Evolutionary conservation across 805 yeast species (phyloP).

Genomic region (Priceomyces castillae): DNA sequence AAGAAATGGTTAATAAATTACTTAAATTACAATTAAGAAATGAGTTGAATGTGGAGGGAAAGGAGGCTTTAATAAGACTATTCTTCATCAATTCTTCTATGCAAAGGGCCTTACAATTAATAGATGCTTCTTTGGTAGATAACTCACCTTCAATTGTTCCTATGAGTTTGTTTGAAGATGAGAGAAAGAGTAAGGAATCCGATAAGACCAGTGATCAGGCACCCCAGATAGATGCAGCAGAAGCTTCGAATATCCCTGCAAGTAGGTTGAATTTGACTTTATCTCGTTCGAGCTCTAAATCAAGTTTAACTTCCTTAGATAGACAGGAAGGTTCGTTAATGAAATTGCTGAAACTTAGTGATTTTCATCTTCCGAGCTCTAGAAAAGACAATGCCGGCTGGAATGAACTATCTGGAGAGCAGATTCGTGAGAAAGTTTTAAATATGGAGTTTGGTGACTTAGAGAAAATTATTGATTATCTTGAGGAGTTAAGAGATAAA

Average conservation of each 20-base stretch:
- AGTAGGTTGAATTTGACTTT: conserved; percentile 14
- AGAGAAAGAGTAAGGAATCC: conserved; percentile 9
- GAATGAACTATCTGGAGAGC: conserved; percentile 33
- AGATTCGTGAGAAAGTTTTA: conserved; percentile 32
- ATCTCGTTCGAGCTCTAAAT: conserved; percentile 27
- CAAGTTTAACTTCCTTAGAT: conserved; percentile 33
- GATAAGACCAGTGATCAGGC: conserved; percentile 5
- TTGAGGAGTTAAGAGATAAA: conserved; percentile 27
- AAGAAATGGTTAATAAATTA: conserved; percentile 45
- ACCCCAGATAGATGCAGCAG: neutral
- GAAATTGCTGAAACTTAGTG: conserved; percentile 31
- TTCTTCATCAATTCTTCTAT: conserved; percentile 69
- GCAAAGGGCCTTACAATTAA: conserved; percentile 49
- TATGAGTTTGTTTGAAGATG: conserved; percentile 18
- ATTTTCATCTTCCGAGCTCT: conserved; percentile 13
- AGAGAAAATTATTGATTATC: conserved; percentile 31
- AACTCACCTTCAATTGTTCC: conserved; percentile 6
- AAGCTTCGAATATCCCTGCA: conserved; percentile 1
- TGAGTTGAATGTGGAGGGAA: conserved; percentile 62
- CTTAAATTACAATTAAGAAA: conserved; percentile 54
- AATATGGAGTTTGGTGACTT: conserved; percentile 32
- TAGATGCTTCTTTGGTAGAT: conserved; percentile 33
- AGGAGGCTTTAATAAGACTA: conserved; percentile 69
- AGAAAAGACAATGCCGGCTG: conserved; percentile 8
- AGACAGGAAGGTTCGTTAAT: conserved; percentile 43